Conservation (phyloP, 495 filamentous ascomycete genomes). For the Echria macrotheca region DNA sequence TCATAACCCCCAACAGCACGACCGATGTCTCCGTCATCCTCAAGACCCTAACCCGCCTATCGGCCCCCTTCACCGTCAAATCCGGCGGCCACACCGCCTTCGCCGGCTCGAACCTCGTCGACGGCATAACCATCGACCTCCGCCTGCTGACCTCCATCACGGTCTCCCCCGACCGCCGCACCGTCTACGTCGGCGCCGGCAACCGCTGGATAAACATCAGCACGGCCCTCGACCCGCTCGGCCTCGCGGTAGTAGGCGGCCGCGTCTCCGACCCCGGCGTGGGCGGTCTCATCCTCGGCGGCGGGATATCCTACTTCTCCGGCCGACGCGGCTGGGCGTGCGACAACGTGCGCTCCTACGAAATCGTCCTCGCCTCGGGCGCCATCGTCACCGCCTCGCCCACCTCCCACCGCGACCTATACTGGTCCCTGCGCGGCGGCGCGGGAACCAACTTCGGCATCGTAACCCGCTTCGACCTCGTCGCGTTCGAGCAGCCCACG, state of each 20-base stretch:
- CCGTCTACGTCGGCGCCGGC: constrained; percentile 40
- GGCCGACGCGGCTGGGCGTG: constrained; percentile 23
- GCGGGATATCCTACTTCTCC: constrained; percentile 43
- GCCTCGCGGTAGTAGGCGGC: constrained; percentile 49
- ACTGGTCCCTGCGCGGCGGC: constrained; percentile 54
- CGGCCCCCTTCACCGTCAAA: constrained; percentile 46
- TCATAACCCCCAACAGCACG: constrained; percentile 33
- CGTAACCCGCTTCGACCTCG: constrained; percentile 38
- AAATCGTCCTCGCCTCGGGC: constrained; percentile 45
- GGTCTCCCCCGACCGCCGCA: constrained; percentile 29
- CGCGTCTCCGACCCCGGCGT: constrained; percentile 52
- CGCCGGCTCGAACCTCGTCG: constrained; percentile 41
- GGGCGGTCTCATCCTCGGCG: constrained; percentile 53
- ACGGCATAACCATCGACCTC: constrained; percentile 54
- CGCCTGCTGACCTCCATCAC: constrained; percentile 36
- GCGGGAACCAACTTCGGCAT: constrained; percentile 55
- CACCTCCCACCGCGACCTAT: constrained; percentile 43
- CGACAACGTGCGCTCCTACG: constrained; percentile 43
- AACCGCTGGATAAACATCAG: constrained; percentile 52
- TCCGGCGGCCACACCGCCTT: constrained; percentile 50
- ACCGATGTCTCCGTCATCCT: constrained; percentile 37
- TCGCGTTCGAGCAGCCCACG: constrained; percentile 19
- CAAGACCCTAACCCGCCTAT: constrained; percentile 19
- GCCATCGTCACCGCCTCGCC: constrained; percentile 40
- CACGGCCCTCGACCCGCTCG: constrained; percentile 37